Percentiles rank a stretch among this genome's conserved stretches.
Conservation (phyloP, 2,329 filamentous ascomycete species). For the Dothidotthia symphoricarpi region DNA sequence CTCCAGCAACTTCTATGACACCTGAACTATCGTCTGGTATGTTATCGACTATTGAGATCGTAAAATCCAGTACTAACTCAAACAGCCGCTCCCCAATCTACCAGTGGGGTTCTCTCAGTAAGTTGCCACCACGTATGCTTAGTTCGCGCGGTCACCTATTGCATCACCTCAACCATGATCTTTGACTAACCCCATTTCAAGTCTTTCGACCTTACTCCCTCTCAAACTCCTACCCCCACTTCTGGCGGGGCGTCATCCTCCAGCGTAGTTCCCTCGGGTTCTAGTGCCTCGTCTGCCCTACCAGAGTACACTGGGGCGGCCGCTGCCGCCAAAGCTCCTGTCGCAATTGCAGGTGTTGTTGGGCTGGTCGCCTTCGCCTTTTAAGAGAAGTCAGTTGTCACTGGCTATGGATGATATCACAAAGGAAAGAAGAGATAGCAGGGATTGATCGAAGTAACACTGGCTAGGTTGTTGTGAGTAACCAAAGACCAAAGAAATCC, state of each 20-base stretch:
- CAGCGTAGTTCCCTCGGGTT: conserved; percentile 6
- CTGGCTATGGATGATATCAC: not conserved
- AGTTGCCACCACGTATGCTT: too few relatives aligned
- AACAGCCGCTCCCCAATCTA: too few relatives aligned
- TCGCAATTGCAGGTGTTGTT: conserved; percentile 16
- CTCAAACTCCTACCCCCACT: not conserved
- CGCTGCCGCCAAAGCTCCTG: conserved; percentile 11
- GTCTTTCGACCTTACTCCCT: too few relatives aligned
- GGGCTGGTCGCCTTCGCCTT: conserved; percentile 21
- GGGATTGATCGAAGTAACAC: too few relatives aligned
- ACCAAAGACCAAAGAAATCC: too few relatives aligned
- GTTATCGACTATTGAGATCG: not conserved
- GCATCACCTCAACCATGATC: too few relatives aligned
- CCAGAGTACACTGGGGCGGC: conserved; percentile 24
- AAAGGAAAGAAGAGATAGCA: not conserved
- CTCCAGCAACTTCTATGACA: too few relatives aligned
- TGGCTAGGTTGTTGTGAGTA: too few relatives aligned
- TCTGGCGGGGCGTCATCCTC: conserved; percentile 3
- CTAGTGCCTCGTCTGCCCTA: conserved; percentile 3
- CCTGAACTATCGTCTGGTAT: not conserved
- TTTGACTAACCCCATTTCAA: too few relatives aligned
- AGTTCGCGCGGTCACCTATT: too few relatives aligned
- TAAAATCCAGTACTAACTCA: not conserved
- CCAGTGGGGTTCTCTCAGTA: too few relatives aligned
- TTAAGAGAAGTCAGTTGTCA: conserved; percentile 4